Conservation (phyloP, 805 yeast genomes). For the Wickerhamiella qilinensis region DNA sequence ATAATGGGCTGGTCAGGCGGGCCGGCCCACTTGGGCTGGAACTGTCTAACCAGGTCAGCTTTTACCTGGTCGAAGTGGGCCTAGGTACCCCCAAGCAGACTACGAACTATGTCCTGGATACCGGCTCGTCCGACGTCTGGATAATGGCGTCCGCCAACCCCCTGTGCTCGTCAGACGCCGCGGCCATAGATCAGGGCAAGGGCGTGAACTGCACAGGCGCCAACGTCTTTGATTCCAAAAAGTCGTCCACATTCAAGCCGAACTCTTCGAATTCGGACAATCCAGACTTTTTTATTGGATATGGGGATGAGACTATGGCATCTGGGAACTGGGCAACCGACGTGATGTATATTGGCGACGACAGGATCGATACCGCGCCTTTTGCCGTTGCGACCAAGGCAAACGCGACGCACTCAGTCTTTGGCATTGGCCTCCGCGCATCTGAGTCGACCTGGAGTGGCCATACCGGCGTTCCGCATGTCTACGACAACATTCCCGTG, state of each 20-base stretch:
- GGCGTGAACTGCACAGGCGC: not conserved
- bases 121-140: conserved; percentile 69
- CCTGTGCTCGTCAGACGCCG: conserved; percentile 17
- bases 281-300: conserved; percentile 15
- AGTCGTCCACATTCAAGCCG: not conserved
- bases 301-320: conserved; percentile 34
- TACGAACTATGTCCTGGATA: conserved; percentile 44
- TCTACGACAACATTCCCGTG: conserved; percentile 22
- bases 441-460: conserved; percentile 22
- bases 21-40: not conserved
- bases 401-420: conserved; percentile 42
- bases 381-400: conserved; percentile 63
- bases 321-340: conserved; percentile 56
- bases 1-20: too few relatives aligned
- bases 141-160: conserved; percentile 35
- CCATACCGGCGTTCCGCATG: conserved; percentile 6
- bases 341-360: conserved; percentile 35
- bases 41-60: conserved; percentile 14
- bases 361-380: conserved; percentile 35
- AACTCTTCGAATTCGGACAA: conserved; percentile 4
- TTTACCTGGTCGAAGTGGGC: conserved; percentile 19
- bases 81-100: conserved; percentile 44
- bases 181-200: not conserved
- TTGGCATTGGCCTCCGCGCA: conserved; percentile 24
- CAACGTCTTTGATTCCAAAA: not conserved